phyloP scores from a whole-genome alignment of 257 asterid genomes.

The Jacaranda copaia region DNA sequence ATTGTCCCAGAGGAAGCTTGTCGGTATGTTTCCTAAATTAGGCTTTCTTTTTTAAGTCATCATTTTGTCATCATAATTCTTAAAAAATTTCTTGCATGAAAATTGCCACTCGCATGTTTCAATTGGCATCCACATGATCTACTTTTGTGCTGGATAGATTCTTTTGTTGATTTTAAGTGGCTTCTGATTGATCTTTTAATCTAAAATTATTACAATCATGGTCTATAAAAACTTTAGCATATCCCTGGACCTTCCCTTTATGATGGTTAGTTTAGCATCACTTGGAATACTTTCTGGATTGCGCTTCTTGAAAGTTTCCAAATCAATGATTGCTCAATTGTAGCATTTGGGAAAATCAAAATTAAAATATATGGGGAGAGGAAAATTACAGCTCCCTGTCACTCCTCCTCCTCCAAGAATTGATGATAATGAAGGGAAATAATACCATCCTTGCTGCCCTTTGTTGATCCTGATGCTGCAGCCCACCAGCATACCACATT shows the following conservation, averaged over 20 bases:
- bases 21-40: conserved; percentile 58
- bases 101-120: background rate
- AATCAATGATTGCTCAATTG: background rate
- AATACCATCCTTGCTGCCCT: background rate
- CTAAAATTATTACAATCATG: background rate
- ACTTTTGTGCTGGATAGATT: background rate
- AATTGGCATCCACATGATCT: too few species aligned
- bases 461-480: background rate
- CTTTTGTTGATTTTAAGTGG: conserved; percentile 23
- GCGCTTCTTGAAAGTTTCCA: background rate
- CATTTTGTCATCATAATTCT: background rate
- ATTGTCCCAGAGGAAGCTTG: conserved; percentile 90
- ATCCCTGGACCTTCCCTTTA: background rate
- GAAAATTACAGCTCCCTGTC: background rate
- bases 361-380: background rate
- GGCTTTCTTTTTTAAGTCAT: background rate
- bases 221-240: background rate
- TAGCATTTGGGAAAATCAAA: conserved; percentile 13
- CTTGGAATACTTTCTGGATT: background rate
- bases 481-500: background rate
- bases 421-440: too few species aligned
- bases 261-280: background rate
- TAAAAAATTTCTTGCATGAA: background rate
- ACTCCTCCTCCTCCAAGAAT: background rate
- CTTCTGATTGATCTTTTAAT: conserved; percentile 17